Evolutionary conservation across 495 filamentous ascomycete genomes (phyloP).

Genomic region (Aspergillus steynii): DNA sequence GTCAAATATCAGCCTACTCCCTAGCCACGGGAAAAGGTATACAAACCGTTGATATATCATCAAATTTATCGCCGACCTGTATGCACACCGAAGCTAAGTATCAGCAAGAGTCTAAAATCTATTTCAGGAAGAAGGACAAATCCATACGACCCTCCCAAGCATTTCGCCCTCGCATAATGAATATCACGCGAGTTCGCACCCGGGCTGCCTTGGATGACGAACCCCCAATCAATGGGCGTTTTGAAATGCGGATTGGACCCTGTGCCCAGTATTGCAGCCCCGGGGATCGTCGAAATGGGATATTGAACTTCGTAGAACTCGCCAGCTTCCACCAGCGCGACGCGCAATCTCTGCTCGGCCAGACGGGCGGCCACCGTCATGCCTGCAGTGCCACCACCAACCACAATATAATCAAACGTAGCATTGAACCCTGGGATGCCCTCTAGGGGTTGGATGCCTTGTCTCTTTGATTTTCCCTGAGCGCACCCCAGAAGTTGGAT

Average conservation of each 20-base stretch:
- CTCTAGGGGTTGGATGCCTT: background rate
- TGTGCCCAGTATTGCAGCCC: conserved; percentile 29
- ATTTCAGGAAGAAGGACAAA: background rate
- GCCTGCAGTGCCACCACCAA: conserved; percentile 55
- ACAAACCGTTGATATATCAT: conserved; percentile 41
- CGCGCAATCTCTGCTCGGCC: conserved; percentile 33
- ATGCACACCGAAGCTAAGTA: background rate
- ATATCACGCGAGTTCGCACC: conserved; percentile 39
- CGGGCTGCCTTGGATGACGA: conserved; percentile 30
- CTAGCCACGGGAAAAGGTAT: background rate
- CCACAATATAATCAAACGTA: conserved; percentile 52
- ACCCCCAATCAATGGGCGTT: conserved; percentile 51
- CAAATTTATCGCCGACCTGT: conserved; percentile 34
- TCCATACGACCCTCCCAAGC: conserved; percentile 40
- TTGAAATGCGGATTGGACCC: conserved; percentile 32
- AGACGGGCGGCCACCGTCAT: conserved; percentile 47
- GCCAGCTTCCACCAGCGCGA: conserved; percentile 60
- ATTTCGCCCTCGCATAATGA: conserved; percentile 43
- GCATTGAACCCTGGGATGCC: conserved; percentile 24
- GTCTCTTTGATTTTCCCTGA: background rate
- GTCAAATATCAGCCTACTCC: conserved; percentile 6
- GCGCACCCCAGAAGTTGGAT: background rate
- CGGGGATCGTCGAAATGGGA: conserved; percentile 48
- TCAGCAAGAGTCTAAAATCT: background rate
- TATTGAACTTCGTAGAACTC: conserved; percentile 52